Percentiles rank a stretch among this genome's conserved stretches.
These are phyloP conservation scores for Phaeosphaeria sp. DNA, from an alignment of 2,329 filamentous ascomycete genomes.

Conservation along the genomic window DNA sequence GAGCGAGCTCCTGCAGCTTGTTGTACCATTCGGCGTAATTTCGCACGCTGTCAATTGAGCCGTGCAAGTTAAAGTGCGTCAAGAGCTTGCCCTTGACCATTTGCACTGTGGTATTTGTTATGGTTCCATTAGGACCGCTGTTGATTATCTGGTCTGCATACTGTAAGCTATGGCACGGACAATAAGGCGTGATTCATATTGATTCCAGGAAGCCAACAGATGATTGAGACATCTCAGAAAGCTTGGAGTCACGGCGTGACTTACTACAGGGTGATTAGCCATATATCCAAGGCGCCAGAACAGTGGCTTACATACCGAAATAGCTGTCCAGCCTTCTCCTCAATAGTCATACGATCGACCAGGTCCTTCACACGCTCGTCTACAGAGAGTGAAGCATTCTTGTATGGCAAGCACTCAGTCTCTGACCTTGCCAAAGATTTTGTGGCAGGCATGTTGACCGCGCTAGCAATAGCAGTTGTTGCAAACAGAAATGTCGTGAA, in stretches of 20 bases:
- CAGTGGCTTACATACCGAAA: conserved; percentile 40
- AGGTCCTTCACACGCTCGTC: conserved; percentile 58
- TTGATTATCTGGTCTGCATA: conserved; percentile 40
- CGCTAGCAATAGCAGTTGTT: conserved; percentile 19
- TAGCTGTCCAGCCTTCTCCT: conserved; percentile 58
- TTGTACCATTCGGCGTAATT: conserved; percentile 51
- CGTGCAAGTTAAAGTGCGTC: conserved; percentile 58
- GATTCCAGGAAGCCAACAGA: too few species aligned
- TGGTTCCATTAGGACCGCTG: conserved; percentile 41
- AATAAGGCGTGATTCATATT: too few species aligned
- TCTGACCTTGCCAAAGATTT: conserved; percentile 9
- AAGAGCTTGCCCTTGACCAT: conserved; percentile 46
- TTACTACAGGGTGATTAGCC: neutral
- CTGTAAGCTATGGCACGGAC: neutral
- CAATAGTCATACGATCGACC: conserved; percentile 53
- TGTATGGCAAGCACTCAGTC: conserved; percentile 36
- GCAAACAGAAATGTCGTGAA: conserved; percentile 20
- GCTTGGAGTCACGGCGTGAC: neutral
- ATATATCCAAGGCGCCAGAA: neutral
- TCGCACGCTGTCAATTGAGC: conserved; percentile 50
- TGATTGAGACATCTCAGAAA: neutral
- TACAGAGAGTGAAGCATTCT: conserved; percentile 49
- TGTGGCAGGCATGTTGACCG: conserved; percentile 12
- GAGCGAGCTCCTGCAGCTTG: conserved; percentile 50
- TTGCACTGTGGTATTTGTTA: conserved; percentile 41